Evolutionary conservation across 2,329 filamentous ascomycete species (phyloP).

Genomic region (Colletotrichum graminicola): DNA sequence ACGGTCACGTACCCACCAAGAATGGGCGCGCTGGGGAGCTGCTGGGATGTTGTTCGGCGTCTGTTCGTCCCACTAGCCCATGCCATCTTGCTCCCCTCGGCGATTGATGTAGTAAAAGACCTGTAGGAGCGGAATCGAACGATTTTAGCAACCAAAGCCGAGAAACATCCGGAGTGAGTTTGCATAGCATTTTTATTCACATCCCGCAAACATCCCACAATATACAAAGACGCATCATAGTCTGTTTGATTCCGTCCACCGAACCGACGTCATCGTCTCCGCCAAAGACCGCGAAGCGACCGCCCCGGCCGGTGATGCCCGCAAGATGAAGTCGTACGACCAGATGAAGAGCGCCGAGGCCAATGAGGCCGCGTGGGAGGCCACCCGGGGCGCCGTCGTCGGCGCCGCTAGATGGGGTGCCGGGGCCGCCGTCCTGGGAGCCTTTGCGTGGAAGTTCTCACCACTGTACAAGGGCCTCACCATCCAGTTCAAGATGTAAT

Average conservation of each 20-base stretch:
- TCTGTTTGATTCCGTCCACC: not conserved
- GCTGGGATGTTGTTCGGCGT: slow-evolving; percentile 36
- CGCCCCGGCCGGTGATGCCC: slow-evolving; percentile 23
- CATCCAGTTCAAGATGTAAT: slow-evolving; percentile 82
- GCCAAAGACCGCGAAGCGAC: slow-evolving; percentile 6
- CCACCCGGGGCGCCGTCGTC: slow-evolving; percentile 72
- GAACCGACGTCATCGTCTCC: slow-evolving; percentile 35
- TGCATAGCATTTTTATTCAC: not conserved
- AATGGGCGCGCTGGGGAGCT: slow-evolving; percentile 4
- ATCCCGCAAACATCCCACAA: not conserved
- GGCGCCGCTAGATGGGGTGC: slow-evolving; percentile 81
- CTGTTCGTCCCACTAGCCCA: slow-evolving; percentile 31
- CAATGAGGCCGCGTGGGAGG: slow-evolving; percentile 78
- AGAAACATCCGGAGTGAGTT: not conserved
- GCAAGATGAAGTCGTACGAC: slow-evolving; percentile 64
- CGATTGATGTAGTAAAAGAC: slow-evolving; percentile 33
- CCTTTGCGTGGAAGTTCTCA: slow-evolving; percentile 72
- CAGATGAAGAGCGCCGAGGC: slow-evolving; percentile 75
- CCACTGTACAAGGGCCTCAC: slow-evolving; percentile 80
- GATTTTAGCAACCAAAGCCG: slow-evolving; percentile 35
- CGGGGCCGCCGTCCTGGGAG: slow-evolving; percentile 72
- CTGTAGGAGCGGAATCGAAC: slow-evolving; percentile 29
- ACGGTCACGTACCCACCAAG: not conserved
- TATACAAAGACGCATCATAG: not conserved
- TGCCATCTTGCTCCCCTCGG: slow-evolving; percentile 29